Conservation (phyloP, 805 yeast genomes). For the Monosporozyma solicola region DNA sequence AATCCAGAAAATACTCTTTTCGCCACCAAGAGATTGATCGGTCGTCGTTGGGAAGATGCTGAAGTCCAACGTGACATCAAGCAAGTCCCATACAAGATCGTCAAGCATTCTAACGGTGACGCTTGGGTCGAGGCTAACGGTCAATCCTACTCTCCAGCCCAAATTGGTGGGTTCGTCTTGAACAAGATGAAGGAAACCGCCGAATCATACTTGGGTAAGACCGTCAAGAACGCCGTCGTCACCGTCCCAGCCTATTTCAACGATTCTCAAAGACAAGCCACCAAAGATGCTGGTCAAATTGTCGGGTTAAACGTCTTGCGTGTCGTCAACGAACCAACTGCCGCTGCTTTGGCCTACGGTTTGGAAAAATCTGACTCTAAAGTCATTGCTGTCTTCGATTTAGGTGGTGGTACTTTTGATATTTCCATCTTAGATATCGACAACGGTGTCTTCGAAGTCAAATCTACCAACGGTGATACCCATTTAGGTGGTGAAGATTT, state of each 20-base stretch:
- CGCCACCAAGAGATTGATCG: slow-evolving; percentile 92
- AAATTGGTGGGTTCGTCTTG: slow-evolving; percentile 86
- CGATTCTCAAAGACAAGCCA: slow-evolving; percentile 76
- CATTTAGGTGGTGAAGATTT: slow-evolving; percentile 87
- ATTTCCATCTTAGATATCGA: slow-evolving; percentile 93
- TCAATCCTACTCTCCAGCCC: slow-evolving; percentile 85
- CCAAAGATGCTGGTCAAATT: slow-evolving; percentile 95
- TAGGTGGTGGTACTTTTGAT: slow-evolving; percentile 99
- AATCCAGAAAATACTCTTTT: slow-evolving; percentile 90
- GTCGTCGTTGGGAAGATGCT: slow-evolving; percentile 79
- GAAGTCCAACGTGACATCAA: slow-evolving; percentile 87
- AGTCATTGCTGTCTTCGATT: slow-evolving; percentile 91
- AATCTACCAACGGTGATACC: slow-evolving; percentile 91
- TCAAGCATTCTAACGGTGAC: slow-evolving; percentile 86
- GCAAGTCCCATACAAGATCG: slow-evolving; percentile 85
- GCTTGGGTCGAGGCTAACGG: slow-evolving; percentile 94
- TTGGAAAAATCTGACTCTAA: slow-evolving; percentile 69
- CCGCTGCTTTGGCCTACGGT: slow-evolving; percentile 93
- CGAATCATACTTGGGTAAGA: slow-evolving; percentile 81
- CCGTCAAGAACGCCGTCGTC: slow-evolving; percentile 80
- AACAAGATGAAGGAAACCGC: slow-evolving; percentile 99
- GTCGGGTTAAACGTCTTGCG: slow-evolving; percentile 81
- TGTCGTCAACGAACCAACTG: slow-evolving; percentile 80
- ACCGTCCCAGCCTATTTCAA: slow-evolving; percentile 86
- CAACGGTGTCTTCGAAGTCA: slow-evolving; percentile 96